Conservation (phyloP, 441 rosid genomes). For the Adansonia grandidieri region DNA sequence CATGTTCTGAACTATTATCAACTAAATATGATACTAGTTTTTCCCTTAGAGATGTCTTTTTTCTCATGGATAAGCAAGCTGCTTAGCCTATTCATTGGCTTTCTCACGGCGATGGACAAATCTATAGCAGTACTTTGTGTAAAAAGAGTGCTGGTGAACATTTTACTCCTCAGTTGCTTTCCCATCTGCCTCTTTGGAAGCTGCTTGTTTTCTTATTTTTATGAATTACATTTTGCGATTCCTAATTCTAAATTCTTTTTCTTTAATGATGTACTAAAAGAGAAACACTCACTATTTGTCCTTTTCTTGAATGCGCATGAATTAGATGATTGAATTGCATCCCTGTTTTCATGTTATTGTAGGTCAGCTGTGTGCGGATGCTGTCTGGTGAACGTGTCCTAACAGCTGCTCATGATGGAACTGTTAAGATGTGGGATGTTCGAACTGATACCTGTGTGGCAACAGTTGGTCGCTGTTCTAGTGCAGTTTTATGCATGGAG, state of each 20-base stretch:
- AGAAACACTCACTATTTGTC: neutral
- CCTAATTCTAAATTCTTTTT: neutral
- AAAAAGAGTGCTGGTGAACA: neutral
- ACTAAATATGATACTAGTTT: conserved; percentile 1
- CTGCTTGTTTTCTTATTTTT: neutral
- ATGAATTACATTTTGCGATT: neutral
- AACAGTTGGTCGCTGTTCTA: conserved; percentile 94
- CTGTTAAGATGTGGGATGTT: conserved; percentile 99
- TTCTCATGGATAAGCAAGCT: neutral
- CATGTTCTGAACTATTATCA: neutral
- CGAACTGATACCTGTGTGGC: conserved; percentile 97
- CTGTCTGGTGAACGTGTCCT: conserved; percentile 98
- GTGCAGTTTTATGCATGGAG: conserved; percentile 91
- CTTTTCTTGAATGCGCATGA: conserved; percentile 16
- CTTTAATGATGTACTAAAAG: conserved; percentile 3
- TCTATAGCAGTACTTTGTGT: neutral
- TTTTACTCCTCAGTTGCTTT: neutral
- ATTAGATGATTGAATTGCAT: conserved; percentile 11
- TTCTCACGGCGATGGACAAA: too few species aligned
- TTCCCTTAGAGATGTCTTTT: neutral
- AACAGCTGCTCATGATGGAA: conserved; percentile 91
- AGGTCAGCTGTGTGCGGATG: conserved; percentile 97
- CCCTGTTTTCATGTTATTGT: conserved; percentile 28
- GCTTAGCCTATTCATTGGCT: neutral
- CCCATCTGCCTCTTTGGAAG: neutral